Conservation (phyloP, 2,329 filamentous ascomycete species). For the Microsporum ferrugineum region DNA sequence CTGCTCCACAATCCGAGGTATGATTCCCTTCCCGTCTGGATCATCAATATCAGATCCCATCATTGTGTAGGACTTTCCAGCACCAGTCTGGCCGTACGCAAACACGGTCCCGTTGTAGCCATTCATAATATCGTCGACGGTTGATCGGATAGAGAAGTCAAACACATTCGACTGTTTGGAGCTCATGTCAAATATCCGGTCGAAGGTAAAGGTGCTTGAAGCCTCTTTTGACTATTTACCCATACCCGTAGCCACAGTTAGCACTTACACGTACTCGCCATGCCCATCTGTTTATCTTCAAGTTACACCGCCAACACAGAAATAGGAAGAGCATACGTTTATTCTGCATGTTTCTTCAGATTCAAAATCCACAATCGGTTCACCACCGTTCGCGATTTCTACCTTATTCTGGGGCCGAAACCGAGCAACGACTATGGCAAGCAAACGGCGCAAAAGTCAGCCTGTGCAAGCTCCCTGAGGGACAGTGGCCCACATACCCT, state of each 20-base stretch:
- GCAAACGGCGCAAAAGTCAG: slow-evolving; percentile 1
- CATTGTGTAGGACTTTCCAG: slow-evolving; percentile 99
- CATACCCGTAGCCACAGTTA: background rate
- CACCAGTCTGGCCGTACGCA: slow-evolving; percentile 94
- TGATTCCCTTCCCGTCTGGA: slow-evolving; percentile 77
- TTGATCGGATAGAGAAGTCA: slow-evolving; percentile 91
- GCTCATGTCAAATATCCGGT: slow-evolving; percentile 91
- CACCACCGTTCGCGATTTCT: slow-evolving; percentile 79
- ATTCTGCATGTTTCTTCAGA: slow-evolving; percentile 79
- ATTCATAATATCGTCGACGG: slow-evolving; percentile 95
- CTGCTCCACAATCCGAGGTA: slow-evolving; percentile 92
- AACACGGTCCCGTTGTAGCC: slow-evolving; percentile 99
- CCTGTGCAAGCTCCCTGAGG: background rate
- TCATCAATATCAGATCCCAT: slow-evolving; percentile 94
- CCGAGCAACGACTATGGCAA: slow-evolving; percentile 70
- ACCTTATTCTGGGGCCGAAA: slow-evolving; percentile 95
- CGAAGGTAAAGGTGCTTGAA: slow-evolving; percentile 83
- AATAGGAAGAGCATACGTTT: slow-evolving; percentile 52
- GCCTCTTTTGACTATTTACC: slow-evolving; percentile 30
- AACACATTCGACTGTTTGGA: slow-evolving; percentile 89
- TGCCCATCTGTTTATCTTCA: background rate
- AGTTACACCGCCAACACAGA: background rate
- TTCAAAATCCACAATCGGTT: slow-evolving; percentile 82
- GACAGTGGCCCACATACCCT: slow-evolving; percentile 34
- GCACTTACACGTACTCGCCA: background rate